Evolutionary conservation across 176 grass and related monocot genomes (phyloP).

Genomic region (Oryza coarctata): DNA sequence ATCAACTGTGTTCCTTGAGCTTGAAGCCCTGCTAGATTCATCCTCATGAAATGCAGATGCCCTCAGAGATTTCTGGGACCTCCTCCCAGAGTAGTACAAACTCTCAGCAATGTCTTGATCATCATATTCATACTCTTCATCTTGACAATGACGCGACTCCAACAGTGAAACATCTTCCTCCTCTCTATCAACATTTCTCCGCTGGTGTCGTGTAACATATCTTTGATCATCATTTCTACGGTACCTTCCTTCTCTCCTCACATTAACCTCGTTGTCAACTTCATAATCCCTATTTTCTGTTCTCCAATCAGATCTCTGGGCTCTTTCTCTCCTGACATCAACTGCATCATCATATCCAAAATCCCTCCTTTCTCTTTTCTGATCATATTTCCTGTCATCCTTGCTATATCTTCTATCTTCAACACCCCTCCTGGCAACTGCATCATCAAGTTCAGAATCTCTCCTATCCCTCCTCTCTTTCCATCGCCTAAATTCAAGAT

Average conservation of each 20-base stretch:
- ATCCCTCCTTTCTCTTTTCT: conserved; percentile 27
- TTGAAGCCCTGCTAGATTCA: conserved; percentile 37
- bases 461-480: conserved; percentile 29
- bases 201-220: conserved; percentile 5
- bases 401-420: conserved; percentile 28
- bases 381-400: conserved; percentile 33
- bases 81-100: conserved; percentile 21
- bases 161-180: conserved; percentile 26
- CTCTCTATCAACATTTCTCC: conserved; percentile 14
- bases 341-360: conserved; percentile 32
- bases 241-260: conserved; percentile 27
- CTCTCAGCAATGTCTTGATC: conserved; percentile 30
- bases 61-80: conserved; percentile 22
- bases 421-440: not conserved
- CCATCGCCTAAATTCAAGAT: conserved; percentile 28
- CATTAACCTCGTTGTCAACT: too few species aligned
- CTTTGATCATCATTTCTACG: conserved; percentile 15
- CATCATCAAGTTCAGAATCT: conserved; percentile 16
- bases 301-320: conserved; percentile 29
- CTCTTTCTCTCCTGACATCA: conserved; percentile 24
- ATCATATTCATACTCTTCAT: conserved; percentile 6
- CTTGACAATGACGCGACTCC: not conserved
- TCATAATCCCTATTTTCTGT: conserved; percentile 25
- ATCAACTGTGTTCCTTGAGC: conserved; percentile 25
- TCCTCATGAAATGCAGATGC: conserved; percentile 34